Evolutionary conservation across 2,329 filamentous ascomycete genomes (phyloP), one percentile per base, ranked within the genome.

Genomic region (Trichoderma pleuroti): DNA sequence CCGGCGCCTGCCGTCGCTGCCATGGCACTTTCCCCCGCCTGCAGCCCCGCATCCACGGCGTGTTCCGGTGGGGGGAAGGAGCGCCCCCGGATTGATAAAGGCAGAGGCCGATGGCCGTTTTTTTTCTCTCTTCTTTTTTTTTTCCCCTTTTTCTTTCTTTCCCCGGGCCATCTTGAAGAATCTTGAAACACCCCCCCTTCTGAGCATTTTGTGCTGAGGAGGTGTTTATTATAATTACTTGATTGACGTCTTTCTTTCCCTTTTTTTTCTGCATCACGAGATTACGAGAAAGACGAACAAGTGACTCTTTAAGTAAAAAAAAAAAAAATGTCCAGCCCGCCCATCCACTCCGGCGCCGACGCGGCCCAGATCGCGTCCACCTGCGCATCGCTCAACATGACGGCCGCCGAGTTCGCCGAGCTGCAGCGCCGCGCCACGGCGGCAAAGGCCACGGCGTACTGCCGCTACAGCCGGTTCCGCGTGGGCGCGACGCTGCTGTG

Each of bases 381-480:
- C 9, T 80, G 79, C 76, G 46, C 63, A 30, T 68, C 72, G 5
- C 73, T 86, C 78, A 79, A 78, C 77, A 83, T 97, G 56, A 89
- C 87, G 11, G 78, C 81, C 18, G 79, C 83, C 62, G 91, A 97
- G 79, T 88, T 97, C 78, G 79, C 84, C 71, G 83, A 84, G 54
- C 87, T 97, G 61, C 87, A 86, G 67, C 80, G 83, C 71, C 85
- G 87, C 77, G 90, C 91, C 74, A 84, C 88, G 67, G 88, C 88
- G 7, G 93, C 94, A 72, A 97, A 97, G 81, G 85, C 85, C 3
- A 86, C 84, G 68, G 94, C 95, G 42, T 97, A 98, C 83, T 97
- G 94, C 88, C 94, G 93, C 4, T 97, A 98, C 85, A 97, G 93
- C 76, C 87, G 91, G 72, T 99, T 98, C 86, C 92, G 91, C 73